A percentile compares a stretch with the other conserved stretches of the same genome.
phyloP scores from a whole-genome alignment of 306 rosid species.

The Trifolium subterraneum region DNA sequence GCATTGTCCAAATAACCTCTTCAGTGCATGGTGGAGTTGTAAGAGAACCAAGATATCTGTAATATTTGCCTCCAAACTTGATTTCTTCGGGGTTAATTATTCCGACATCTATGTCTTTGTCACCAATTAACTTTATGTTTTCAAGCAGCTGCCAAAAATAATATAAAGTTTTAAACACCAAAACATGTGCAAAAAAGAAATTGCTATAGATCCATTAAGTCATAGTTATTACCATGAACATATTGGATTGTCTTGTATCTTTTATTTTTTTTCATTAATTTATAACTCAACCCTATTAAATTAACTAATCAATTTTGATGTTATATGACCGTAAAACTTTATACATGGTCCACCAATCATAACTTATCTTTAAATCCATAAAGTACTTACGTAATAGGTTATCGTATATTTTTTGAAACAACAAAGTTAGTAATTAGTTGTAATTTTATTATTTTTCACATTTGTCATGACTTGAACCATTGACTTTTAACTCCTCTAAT shows the following conservation, averaged over 20 bases:
- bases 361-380: too few relatives aligned
- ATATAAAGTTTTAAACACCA: neutral
- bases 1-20: constrained; percentile 78
- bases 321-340: too few relatives aligned
- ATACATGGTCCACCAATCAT: too few relatives aligned
- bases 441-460: too few relatives aligned
- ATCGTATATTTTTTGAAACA: too few relatives aligned
- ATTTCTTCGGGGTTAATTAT: constrained; percentile 55
- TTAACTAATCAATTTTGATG: too few relatives aligned
- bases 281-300: neutral
- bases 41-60: constrained; percentile 80
- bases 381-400: too few relatives aligned
- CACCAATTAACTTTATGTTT: constrained; percentile 46
- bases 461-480: too few relatives aligned
- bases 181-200: neutral
- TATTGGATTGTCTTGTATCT: too few relatives aligned
- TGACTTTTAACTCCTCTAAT: too few relatives aligned
- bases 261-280: too few relatives aligned
- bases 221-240: neutral
- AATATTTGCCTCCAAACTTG: constrained; percentile 65
- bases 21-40: constrained; percentile 82
- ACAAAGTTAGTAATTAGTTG: too few relatives aligned
- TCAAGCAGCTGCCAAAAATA: constrained; percentile 49
- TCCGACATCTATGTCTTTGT: constrained; percentile 60
- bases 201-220: neutral